Percentiles rank a stretch among this genome's conserved stretches.
phyloP scores from a whole-genome alignment of 768 basidiomycete genomes.

The Tricholoma sp. region DNA sequence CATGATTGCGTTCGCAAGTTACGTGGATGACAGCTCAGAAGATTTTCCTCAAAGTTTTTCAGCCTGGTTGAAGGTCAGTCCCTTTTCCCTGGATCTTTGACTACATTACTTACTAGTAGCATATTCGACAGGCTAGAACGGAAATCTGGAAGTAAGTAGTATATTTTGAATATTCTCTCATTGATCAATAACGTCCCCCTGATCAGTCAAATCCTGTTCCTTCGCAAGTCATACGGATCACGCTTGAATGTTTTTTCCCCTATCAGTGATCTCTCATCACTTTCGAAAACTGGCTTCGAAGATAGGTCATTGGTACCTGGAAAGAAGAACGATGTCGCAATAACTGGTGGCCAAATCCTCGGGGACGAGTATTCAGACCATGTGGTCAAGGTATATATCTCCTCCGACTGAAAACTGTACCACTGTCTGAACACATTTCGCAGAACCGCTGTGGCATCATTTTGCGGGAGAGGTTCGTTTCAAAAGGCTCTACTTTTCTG shows the following conservation, averaged over 20 bases:
- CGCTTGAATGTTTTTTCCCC: slow-evolving; percentile 89
- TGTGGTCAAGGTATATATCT: slow-evolving; percentile 68
- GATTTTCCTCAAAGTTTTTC: slow-evolving; percentile 68
- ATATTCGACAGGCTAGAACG: slow-evolving; percentile 51
- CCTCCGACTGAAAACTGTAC: background rate
- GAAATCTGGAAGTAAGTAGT: slow-evolving; percentile 87
- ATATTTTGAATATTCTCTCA: background rate
- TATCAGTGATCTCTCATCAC: slow-evolving; percentile 76
- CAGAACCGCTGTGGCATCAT: slow-evolving; percentile 94
- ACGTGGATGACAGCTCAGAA: slow-evolving; percentile 63
- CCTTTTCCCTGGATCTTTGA: background rate
- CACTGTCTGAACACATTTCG: slow-evolving; percentile 1
- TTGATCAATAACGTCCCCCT: background rate
- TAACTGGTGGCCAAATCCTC: slow-evolving; percentile 76
- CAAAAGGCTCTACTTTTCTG: background rate
- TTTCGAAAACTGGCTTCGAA: slow-evolving; percentile 67
- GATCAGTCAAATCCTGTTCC: slow-evolving; percentile 75
- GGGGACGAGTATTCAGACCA: slow-evolving; percentile 96
- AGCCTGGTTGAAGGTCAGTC: slow-evolving; percentile 75
- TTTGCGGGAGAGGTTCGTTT: slow-evolving; percentile 70
- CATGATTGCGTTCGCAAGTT: slow-evolving; percentile 89
- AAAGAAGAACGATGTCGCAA: slow-evolving; percentile 70
- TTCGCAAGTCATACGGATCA: slow-evolving; percentile 78
- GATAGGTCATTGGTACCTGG: slow-evolving; percentile 55
- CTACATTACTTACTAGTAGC: background rate